Percentiles rank a stretch among this genome's conserved stretches.
These are phyloP conservation scores for Yamadazyma conglobata DNA, from an alignment of 1,139 yeast genomes.

Conservation along the genomic window DNA sequence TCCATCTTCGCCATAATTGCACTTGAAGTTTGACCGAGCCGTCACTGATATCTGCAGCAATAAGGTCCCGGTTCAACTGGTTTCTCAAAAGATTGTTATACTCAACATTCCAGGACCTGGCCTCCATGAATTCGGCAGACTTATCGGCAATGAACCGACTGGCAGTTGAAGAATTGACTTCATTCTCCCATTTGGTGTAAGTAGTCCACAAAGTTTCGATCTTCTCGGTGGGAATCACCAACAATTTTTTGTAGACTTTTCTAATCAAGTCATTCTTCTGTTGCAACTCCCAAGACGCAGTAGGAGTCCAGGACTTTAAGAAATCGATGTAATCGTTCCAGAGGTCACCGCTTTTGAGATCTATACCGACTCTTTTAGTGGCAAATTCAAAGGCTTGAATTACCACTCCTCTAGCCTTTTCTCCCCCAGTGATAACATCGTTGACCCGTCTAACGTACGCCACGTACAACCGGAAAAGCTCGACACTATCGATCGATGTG, in stretches of 20 bases:
- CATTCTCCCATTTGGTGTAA: conserved; percentile 82
- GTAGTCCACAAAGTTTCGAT: conserved; percentile 78
- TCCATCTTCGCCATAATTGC: conserved; percentile 69
- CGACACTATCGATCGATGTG: conserved; percentile 55
- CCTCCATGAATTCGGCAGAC: conserved; percentile 85
- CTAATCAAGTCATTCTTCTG: conserved; percentile 77
- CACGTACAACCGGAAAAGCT: conserved; percentile 71
- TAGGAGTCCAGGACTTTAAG: conserved; percentile 72
- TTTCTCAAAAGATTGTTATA: conserved; percentile 57
- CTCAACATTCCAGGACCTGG: conserved; percentile 75
- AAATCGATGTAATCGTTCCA: conserved; percentile 88
- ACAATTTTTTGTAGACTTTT: conserved; percentile 66
- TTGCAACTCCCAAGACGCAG: conserved; percentile 83
- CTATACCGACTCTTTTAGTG: conserved; percentile 72
- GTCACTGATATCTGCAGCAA: conserved; percentile 22
- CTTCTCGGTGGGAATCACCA: conserved; percentile 68
- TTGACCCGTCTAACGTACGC: conserved; percentile 77
- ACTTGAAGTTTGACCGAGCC: conserved; percentile 36
- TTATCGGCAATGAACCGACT: conserved; percentile 82
- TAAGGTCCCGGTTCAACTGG: conserved; percentile 32
- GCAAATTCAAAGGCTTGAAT: conserved; percentile 86
- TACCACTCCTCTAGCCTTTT: conserved; percentile 72
- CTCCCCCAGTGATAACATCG: conserved; percentile 80
- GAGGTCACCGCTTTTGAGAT: conserved; percentile 64
- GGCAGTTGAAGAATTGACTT: conserved; percentile 70